phyloP scores from a whole-genome alignment of 495 filamentous ascomycete species.

The Aspergillus bertholletiae region DNA sequence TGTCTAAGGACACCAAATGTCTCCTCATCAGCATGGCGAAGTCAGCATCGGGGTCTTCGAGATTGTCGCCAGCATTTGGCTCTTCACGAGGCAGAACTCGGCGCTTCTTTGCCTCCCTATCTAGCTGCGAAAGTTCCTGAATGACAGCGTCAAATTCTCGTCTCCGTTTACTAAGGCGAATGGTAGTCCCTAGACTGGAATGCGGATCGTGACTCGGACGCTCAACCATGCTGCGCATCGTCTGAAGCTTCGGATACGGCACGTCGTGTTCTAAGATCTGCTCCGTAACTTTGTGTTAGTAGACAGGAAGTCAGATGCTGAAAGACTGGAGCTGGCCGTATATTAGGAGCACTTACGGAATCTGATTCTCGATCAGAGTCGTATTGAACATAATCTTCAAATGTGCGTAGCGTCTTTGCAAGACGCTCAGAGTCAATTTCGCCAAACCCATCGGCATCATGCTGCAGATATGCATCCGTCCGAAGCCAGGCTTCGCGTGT shows the following conservation, averaged over 20 bases:
- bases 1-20: constrained; percentile 25
- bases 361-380: constrained; percentile 22
- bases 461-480: constrained; percentile 30
- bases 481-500: constrained; percentile 28
- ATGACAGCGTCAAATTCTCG: constrained; percentile 22
- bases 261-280: constrained; percentile 13
- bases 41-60: constrained; percentile 22
- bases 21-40: constrained; percentile 24
- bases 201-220: constrained; percentile 16
- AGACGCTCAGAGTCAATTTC: constrained; percentile 20
- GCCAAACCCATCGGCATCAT: constrained; percentile 18
- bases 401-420: constrained; percentile 21
- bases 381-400: constrained; percentile 26
- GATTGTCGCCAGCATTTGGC: constrained; percentile 8
- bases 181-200: constrained; percentile 10
- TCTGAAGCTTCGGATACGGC: constrained; percentile 19
- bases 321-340: constrained; percentile 16
- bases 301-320: constrained; percentile 8
- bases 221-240: constrained; percentile 14
- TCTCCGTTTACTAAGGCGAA: constrained; percentile 25
- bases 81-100: constrained; percentile 27
- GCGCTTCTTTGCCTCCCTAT: constrained; percentile 24
- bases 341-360: constrained; percentile 16
- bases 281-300: constrained; percentile 17
- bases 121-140: constrained; percentile 22